Evolutionary conservation across 208 protist species (phyloP), one percentile per base, ranked within the genome.

Genomic region (Wallacemonas sp.): DNA sequence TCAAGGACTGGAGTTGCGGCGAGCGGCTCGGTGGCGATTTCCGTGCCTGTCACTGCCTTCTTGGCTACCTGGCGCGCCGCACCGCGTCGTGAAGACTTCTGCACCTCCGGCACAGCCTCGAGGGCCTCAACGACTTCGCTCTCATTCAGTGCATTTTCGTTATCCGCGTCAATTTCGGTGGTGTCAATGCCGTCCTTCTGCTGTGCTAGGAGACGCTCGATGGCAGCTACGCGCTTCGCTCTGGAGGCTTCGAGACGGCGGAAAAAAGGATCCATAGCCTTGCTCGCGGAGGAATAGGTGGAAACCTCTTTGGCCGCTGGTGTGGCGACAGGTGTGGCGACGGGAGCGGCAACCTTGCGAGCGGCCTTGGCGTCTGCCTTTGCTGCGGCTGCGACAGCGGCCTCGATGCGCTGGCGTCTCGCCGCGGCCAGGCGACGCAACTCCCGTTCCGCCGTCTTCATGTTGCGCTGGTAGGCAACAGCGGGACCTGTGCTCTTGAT

Each of bases 361-460:
- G 41, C 9, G 41, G 19, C 41, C 10, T 9, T 0, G 24, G 17
- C 41, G 41, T 9, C 10, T 21, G 41, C 48, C 13, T 8, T 22
- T 41, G 8, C 48, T 9, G 39, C 22, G 15, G 24, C 32, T 5
- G 38, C 24, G 1, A 33, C 32, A 0, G 29, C 30, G 0, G 48
- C 32, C 29, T 22, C 45, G 12, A 64, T 48, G 19, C 38, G 34
- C 3, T 54, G 29, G 4, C 30, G 17, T 0, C 37, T 1, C 2
- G 58, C 52, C 12, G 32, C 38, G 2, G 27, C 24, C 15, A 33
- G 59, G 37, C 32, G 36, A 19, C 62, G 65, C 1, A 29, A 34
- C 19, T 68, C 52, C 17, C 64, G 32, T 36, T 54, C 58, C 21
- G 37, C 50, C 29, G 66, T 39, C n/a, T 78, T 61, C 38, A 53